A percentile compares a stretch with the other conserved stretches of the same genome.
These are phyloP conservation scores for Apiotrichum akiyoshidainum DNA, from an alignment of 1,284 basidiomycete species.

Conservation along the genomic window DNA sequence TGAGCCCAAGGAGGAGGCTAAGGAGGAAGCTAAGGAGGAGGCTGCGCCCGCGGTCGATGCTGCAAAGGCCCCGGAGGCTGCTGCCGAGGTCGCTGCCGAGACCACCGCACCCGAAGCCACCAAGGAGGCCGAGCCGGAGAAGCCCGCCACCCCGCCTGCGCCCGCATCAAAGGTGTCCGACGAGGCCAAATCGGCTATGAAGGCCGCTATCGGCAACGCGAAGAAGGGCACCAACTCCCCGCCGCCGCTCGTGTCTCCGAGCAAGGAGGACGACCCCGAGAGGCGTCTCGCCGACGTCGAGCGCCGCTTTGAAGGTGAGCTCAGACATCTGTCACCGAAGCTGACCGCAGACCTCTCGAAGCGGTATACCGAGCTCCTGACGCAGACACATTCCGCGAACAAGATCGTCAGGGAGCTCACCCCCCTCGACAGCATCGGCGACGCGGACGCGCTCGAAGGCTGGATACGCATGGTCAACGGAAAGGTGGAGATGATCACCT, in stretches of 20 bases:
- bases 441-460: conserved; percentile 66
- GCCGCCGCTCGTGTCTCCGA: conserved; percentile 5
- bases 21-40: background rate
- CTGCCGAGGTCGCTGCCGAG: conserved; percentile 1
- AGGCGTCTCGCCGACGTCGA: conserved; percentile 28
- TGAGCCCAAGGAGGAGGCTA: background rate
- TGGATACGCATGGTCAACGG: conserved; percentile 66
- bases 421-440: conserved; percentile 63
- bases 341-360: conserved; percentile 32
- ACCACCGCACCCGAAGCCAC: background rate
- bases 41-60: background rate
- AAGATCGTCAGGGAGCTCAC: conserved; percentile 68
- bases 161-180: background rate
- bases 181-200: background rate
- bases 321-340: background rate
- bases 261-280: conserved; percentile 10
- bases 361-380: conserved; percentile 32
- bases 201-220: background rate
- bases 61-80: background rate
- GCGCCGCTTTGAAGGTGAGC: conserved; percentile 34
- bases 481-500: conserved; percentile 63
- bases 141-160: background rate
- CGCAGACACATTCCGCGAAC: conserved; percentile 59
- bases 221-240: background rate
- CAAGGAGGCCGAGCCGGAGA: background rate